Base-by-base conservation (phyloP, 208 protist species). In the Herpetomonas tarakana region DNA sequence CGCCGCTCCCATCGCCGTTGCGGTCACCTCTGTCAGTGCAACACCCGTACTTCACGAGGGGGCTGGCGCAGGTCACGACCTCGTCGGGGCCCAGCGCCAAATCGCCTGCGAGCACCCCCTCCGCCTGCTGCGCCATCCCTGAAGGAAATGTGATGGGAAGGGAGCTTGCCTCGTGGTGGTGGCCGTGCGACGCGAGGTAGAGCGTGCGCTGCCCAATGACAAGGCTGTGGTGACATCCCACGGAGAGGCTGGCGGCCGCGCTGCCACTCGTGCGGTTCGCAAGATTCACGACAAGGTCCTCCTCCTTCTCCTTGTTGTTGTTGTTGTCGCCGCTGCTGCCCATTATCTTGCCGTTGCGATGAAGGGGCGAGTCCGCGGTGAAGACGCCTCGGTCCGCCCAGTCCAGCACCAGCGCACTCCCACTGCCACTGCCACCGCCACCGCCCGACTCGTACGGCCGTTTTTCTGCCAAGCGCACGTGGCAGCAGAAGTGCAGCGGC, bases 161-260 rank as follows among this genome's bases (percentile, higher is more conserved):
- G n/a, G n/a, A n/a, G n/a, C 21, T 29, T 18, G 41, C 25, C 2
- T 30, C 58, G 52, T 22, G 16, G 52, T 47, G 29, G 47, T 61
- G 16, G 6, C 28, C 0, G 52, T 59, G 60, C 4, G 57, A 64
- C 14, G 51, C 59, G 1, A 65, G 29, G 39, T 59, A 71, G 19
- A 71, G 53, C 47, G 54, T 14, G 0, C 29, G 35, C 1, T 47
- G 57, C 4, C 65, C 65, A 9, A 71, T 25, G 2, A n/a, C n/a
- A n/a, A n/a, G n/a, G n/a, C n/a, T n/a, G n/a, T n/a, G n/a, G n/a
- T n/a, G n/a, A n/a, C n/a, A n/a, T n/a, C n/a, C n/a, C n/a, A n/a
- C n/a, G n/a, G n/a, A n/a, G n/a, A n/a, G 27, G 2, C n/a, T 4
- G 21, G n/a, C n/a, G n/a, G n/a, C n/a, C n/a, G n/a, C n/a, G n/a